A percentile compares a stretch with the other conserved stretches of the same genome.
These are phyloP conservation scores for Thamnidium elegans DNA, from an alignment of 192 early-diverging fungal genomes.

Conservation along the genomic window DNA sequence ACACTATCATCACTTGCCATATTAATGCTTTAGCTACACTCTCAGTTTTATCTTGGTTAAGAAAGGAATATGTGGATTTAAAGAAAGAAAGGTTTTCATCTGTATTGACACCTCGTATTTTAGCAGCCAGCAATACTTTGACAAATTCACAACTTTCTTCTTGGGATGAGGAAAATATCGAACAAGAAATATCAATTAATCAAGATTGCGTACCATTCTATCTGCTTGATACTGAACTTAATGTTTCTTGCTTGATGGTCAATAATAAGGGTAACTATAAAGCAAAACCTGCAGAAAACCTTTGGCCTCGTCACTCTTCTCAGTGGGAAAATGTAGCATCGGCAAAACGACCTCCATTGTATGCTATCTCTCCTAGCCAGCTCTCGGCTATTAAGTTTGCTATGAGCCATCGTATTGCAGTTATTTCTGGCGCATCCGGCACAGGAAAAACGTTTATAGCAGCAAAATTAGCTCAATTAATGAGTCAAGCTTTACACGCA, in stretches of 20 bases:
- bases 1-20: neutral
- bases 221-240: slow-evolving; percentile 4
- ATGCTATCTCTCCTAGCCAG: slow-evolving; percentile 24
- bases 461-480: slow-evolving; percentile 19
- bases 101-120: neutral
- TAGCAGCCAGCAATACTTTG: neutral
- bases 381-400: slow-evolving; percentile 24
- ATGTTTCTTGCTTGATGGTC: slow-evolving; percentile 12
- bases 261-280: neutral
- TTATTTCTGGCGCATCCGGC: slow-evolving; percentile 24
- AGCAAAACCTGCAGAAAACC: neutral
- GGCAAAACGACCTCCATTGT: neutral
- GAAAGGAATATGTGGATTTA: neutral
- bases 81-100: neutral
- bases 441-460: slow-evolving; percentile 34
- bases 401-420: slow-evolving; percentile 25
- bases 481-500: slow-evolving; percentile 18
- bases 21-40: neutral
- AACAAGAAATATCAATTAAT: neutral
- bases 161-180: neutral
- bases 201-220: neutral
- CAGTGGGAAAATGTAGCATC: slow-evolving; percentile 3
- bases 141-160: neutral
- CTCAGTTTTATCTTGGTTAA: slow-evolving; percentile 6
- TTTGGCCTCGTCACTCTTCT: slow-evolving; percentile 15